These are phyloP conservation scores for Syzygium malaccense DNA, from an alignment of 441 rosid species.

Conservation along the genomic window DNA sequence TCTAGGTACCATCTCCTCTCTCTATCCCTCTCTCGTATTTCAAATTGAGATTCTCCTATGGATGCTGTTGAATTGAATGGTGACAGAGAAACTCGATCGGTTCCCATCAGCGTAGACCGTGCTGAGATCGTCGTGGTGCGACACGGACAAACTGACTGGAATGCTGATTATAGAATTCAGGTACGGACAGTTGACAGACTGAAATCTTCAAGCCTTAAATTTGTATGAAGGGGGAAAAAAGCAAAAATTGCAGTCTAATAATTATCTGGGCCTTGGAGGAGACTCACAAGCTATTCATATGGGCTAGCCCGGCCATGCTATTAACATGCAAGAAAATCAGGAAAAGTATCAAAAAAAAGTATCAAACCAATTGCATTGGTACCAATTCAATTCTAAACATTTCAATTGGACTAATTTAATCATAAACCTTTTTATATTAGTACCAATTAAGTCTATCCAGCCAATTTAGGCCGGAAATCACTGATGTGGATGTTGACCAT, in stretches of 20 bases:
- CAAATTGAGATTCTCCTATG: background rate
- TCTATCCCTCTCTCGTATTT: background rate
- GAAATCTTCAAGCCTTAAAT: background rate
- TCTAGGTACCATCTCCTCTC: background rate
- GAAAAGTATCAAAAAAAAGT: no score
- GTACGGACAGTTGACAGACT: constrained; percentile 1
- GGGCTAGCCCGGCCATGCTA: background rate
- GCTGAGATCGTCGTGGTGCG: constrained; percentile 56
- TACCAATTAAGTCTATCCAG: no score
- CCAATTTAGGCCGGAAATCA: no score
- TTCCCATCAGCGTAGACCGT: constrained; percentile 4
- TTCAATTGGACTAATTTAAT: no score
- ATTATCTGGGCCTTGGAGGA: background rate
- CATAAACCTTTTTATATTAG: no score
- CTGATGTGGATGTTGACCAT: no score
- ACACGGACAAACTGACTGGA: constrained; percentile 69
- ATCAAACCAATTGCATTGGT: no score
- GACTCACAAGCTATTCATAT: background rate
- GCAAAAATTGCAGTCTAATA: background rate
- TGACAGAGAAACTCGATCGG: background rate
- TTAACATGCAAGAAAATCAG: background rate
- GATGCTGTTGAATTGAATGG: background rate
- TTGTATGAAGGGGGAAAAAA: background rate
- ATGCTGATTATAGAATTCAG: constrained; percentile 48
- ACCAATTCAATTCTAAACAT: no score